phyloP scores from a whole-genome alignment of 345 rosid species.

The Kandelia obovata region DNA sequence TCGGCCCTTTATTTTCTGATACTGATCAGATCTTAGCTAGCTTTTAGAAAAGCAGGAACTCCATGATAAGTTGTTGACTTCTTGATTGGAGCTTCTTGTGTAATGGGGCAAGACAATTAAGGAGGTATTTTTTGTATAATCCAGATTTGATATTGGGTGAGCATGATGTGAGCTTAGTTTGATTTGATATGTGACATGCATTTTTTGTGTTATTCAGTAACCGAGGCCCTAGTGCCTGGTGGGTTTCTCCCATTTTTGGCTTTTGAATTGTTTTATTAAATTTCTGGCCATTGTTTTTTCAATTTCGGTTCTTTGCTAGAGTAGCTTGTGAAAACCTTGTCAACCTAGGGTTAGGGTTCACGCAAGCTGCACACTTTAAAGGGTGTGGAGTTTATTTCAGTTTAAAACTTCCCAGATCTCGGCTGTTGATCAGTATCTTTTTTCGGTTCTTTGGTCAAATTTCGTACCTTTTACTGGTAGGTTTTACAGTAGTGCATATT shows the following conservation, averaged over 20 bases:
- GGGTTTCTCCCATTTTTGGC: slow-evolving; percentile 10
- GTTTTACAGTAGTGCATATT: too few relatives aligned
- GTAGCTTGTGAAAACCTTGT: not conserved
- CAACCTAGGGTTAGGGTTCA: slow-evolving; percentile 38
- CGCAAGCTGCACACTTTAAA: not conserved
- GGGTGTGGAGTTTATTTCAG: not conserved
- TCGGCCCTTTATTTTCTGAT: too few relatives aligned
- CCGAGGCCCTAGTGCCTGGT: not conserved
- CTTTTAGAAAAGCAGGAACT: too few relatives aligned
- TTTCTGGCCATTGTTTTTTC: not conserved
- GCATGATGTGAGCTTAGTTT: not conserved
- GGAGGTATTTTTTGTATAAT: not conserved
- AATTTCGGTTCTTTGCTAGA: too few relatives aligned
- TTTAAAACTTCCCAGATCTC: not conserved
- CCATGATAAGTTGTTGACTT: not conserved
- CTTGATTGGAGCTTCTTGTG: slow-evolving; percentile 5
- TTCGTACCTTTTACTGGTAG: too few relatives aligned
- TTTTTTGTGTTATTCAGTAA: slow-evolving; percentile 1
- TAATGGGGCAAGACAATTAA: not conserved
- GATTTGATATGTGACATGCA: not conserved
- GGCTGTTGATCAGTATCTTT: not conserved
- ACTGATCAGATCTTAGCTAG: too few relatives aligned
- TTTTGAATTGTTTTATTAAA: not conserved
- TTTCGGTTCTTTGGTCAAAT: too few relatives aligned
- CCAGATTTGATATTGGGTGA: not conserved